Evolutionary conservation across 1,139 yeast species (phyloP), one percentile per base, ranked within the genome.

Genomic region (Candida sp.): DNA sequence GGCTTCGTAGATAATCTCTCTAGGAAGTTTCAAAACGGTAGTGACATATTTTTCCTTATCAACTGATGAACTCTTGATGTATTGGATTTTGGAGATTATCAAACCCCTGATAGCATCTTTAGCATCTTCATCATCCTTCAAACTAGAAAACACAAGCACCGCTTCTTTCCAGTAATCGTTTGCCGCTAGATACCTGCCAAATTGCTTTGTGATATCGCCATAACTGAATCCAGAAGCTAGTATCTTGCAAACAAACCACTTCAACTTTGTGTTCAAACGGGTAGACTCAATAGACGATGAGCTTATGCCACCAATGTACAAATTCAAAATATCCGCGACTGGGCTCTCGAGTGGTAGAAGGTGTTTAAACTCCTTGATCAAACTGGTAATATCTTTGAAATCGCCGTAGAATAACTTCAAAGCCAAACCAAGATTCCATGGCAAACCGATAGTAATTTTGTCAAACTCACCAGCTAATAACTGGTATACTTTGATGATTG

Each of bases 401-500:
- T 78, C 62, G 6, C 89, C 92, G 66, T 86, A 93, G 66, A 83
- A 84, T 22, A 91, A 62, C 31, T 75, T 65, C 49, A 89, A 58
- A 0, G 86, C 85, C 33, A 92, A 73, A 9, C 81, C 75, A 39
- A 86, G 73, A 50, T 80, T 75, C 96, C 97, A 91, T 12, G 88
- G 81, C 35, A 89, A 73, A 1, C 75, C 81, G 0, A 69, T 71
- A 3, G 77, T 57, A 25, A 81, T 68, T 28, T 72, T 67, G 5
- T 67, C 53, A 65, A 70, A 68, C 3, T 78, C 72, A 3, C 96
- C 96, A 1, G 88, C 73, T 23, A 93, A 72, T 3, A 93, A 69
- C 55, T 83, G 83, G 65, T 86, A 88, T 0, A 90, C 75, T 53
- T 84, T 83, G 5, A 83, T 63, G 28, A 90, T 67, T 5, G 80